Evolutionary conservation across 2,329 filamentous ascomycete species (phyloP), one percentile per base, ranked within the genome.

Genomic region (Paracamarosporium sp.): DNA sequence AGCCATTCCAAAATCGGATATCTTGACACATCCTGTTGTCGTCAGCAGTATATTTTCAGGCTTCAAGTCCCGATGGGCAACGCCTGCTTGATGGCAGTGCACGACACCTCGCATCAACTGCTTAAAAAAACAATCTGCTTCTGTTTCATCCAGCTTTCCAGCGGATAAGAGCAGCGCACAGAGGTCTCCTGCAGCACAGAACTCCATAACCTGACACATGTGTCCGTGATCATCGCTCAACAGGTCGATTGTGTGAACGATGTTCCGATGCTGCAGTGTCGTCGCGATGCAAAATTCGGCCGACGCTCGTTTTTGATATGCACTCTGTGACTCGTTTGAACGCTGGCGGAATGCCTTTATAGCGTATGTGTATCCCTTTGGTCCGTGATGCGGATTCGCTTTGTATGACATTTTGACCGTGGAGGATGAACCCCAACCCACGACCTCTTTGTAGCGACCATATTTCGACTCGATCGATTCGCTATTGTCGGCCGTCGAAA

Each of bases 151-250:
- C 20, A 99, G 88, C 78, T 97, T 97, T 57, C 92, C 92, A 35
- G 93, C 92, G 5, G 95, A 88, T 27, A 98, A 86, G 20, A 99
- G 90, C 5, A 99, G 85, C 0, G 93, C 97, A 77, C 98, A 98
- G 20, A 99, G 83, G 75, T 99, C 95, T 58, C 95, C 95, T 59
- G 95, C 95, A 36, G 94, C 93, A 75, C 95, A 99, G 74, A 95
- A 99, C 79, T 99, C 95, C 95, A 99, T 99, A 50, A 99, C 95
- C 77, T 99, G 95, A 78, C 95, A 99, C 78, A 95, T 98, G 74
- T 97, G 93, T 59, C 95, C 95, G 79, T 98, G 98, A 67, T 94
- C 88, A 72, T 99, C 95, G 78, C 97, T 92, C 38, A 99, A 85
- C 12, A 99, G 85, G 74, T 99, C 95, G 52, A 99, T 86, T 0